Evolutionary conservation across 192 early-diverging fungal genomes (phyloP), one percentile per base, ranked within the genome.

Genomic region (Coemansia sp.): DNA sequence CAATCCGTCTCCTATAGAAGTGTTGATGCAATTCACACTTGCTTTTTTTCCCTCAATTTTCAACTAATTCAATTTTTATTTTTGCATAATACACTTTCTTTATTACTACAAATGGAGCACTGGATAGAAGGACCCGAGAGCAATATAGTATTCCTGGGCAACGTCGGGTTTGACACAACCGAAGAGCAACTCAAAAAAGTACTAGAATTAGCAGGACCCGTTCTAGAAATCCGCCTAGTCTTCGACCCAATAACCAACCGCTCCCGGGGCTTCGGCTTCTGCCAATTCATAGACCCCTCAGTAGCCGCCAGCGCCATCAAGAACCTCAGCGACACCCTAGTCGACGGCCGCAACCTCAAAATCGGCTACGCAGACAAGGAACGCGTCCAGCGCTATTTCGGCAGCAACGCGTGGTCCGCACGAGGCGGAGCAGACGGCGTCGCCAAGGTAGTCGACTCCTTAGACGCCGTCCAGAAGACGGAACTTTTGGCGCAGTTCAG

Each of bases 261-360:
- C 56, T 74, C 97, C 19, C 92, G 93, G 64, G 97, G 97, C 14
- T 99, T 90, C 85, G 97, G 97, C 17, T 97, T 96, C 81, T 95
- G 94, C 66, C 93, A 95, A 70, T 98, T 88, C 46, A 86, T 90
- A 62, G 96, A 98, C 72, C 78, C 88, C 27, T 89, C 94, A 64
- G 97, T 94, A n/a, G 96, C 96, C 9, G 90, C 92, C 24, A 95
- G 93, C 69, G 96, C 96, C 33, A 95, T 97, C 21, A 86, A 94
- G 62, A 97, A 97, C 66, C 85, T 99, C 59, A 93, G 94, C 72
- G 90, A 91, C 59, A 90, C 94, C 44, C 94, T 95, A 41, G 87
- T 98, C n/a, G 91, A 90, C 24, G 94, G 94, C 17, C 85, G 97
- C 14, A 87, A 87, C 66, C 79, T 99, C 16, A 87, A 94, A 51